These are phyloP conservation scores for Cavenderia fasciculata DNA, from an alignment of 78 protist species.

Conservation along the genomic window DNA sequence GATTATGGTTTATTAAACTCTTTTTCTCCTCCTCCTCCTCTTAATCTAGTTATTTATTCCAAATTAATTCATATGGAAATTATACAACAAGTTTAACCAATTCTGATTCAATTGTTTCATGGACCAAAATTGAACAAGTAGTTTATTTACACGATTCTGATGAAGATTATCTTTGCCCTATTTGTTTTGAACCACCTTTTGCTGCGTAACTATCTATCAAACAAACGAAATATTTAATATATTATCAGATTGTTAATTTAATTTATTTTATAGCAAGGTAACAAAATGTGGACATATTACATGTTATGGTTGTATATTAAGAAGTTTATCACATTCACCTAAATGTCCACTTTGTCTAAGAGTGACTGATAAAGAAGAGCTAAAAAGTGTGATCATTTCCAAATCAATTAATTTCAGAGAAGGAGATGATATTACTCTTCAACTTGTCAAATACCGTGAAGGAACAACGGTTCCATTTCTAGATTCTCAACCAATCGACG, in stretches of 20 bases:
- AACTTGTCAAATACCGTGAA: conserved; percentile 15
- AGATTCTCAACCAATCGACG: neutral
- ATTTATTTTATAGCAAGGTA: conserved; percentile 7
- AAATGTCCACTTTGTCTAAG: conserved; percentile 64
- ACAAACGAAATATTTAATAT: neutral
- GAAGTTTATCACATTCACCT: conserved; percentile 20
- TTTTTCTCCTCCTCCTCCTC: neutral
- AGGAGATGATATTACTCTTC: conserved; percentile 6
- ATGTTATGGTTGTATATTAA: conserved; percentile 41
- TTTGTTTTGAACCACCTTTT: conserved; percentile 59
- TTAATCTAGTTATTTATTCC: conserved; percentile 37
- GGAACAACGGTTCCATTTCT: conserved; percentile 33
- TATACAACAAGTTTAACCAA: conserved; percentile 17
- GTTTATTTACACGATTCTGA: neutral
- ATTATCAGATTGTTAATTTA: neutral
- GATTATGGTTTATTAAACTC: neutral
- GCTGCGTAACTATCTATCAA: conserved; percentile 28
- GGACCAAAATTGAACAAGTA: conserved; percentile 69
- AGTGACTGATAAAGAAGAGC: conserved; percentile 7
- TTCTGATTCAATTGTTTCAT: conserved; percentile 32
- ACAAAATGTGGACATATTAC: conserved; percentile 67
- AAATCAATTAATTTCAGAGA: neutral
- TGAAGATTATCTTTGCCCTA: conserved; percentile 23
- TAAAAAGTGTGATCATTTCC: conserved; percentile 36
- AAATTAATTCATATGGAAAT: conserved; percentile 63